These are phyloP conservation scores for Microstroma glucosiphilum DNA, from an alignment of 1,284 basidiomycete species.

Conservation along the genomic window DNA sequence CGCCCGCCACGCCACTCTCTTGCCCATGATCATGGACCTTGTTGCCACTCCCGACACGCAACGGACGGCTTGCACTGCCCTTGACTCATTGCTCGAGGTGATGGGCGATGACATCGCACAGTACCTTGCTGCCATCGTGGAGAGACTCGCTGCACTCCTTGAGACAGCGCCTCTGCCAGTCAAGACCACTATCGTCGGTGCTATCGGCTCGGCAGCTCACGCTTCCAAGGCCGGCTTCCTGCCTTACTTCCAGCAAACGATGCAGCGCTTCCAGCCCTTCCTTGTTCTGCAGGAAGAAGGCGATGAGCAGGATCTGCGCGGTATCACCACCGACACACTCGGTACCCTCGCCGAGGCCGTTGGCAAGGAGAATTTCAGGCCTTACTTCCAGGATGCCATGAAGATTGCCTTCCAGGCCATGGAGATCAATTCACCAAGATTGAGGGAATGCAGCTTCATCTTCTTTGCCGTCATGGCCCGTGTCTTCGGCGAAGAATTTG, in stretches of 20 bases:
- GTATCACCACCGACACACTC: slow-evolving; percentile 95
- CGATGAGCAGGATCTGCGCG: slow-evolving; percentile 81
- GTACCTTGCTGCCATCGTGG: slow-evolving; percentile 93
- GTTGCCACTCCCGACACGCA: slow-evolving; percentile 84
- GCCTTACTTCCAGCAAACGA: slow-evolving; percentile 90
- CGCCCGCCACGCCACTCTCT: slow-evolving; percentile 71
- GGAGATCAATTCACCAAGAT: slow-evolving; percentile 72
- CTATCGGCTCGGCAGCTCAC: slow-evolving; percentile 95
- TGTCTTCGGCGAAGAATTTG: slow-evolving; percentile 91
- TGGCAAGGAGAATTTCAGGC: slow-evolving; percentile 86
- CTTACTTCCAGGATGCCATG: slow-evolving; percentile 95
- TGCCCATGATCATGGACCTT: slow-evolving; percentile 65
- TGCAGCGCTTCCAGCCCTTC: slow-evolving; percentile 76
- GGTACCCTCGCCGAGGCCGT: slow-evolving; percentile 97
- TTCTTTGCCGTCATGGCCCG: slow-evolving; percentile 98
- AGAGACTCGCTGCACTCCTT: slow-evolving; percentile 79
- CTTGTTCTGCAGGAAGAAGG: slow-evolving; percentile 74
- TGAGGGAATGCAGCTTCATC: slow-evolving; percentile 93
- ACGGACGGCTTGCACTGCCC: slow-evolving; percentile 84
- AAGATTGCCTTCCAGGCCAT: slow-evolving; percentile 86
- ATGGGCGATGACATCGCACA: slow-evolving; percentile 80
- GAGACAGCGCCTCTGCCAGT: slow-evolving; percentile 77
- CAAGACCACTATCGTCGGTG: slow-evolving; percentile 93
- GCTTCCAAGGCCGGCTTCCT: slow-evolving; percentile 89
- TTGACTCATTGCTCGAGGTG: slow-evolving; percentile 94